phyloP scores from a whole-genome alignment of 768 basidiomycete genomes.

The Piloderma croceum region DNA sequence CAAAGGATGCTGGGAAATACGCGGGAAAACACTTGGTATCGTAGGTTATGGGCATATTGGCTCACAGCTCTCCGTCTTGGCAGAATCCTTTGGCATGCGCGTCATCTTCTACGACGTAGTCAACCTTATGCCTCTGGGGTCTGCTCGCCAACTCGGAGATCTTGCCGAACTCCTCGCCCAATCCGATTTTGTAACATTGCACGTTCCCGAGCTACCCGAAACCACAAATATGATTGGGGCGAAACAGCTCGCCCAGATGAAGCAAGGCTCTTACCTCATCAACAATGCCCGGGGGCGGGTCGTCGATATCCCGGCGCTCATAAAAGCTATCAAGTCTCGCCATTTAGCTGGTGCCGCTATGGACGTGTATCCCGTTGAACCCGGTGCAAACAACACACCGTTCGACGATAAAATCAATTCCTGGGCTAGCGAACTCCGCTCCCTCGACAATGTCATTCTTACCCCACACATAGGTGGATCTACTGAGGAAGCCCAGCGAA shows the following conservation, averaged over 20 bases:
- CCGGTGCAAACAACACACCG: slow-evolving; percentile 81
- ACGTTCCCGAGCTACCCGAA: slow-evolving; percentile 94
- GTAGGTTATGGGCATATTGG: slow-evolving; percentile 99
- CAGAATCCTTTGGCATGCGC: slow-evolving; percentile 92
- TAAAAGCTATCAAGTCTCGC: slow-evolving; percentile 73
- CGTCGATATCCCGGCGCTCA: slow-evolving; percentile 89
- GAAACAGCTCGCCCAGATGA: slow-evolving; percentile 82
- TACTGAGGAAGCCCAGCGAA: slow-evolving; percentile 95
- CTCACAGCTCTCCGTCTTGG: slow-evolving; percentile 91
- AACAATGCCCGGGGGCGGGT: slow-evolving; percentile 97
- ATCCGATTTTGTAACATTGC: slow-evolving; percentile 92
- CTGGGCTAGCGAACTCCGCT: slow-evolving; percentile 74
- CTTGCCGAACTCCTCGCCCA: slow-evolving; percentile 66
- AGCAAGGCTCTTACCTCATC: slow-evolving; percentile 89
- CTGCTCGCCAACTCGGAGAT: slow-evolving; percentile 83
- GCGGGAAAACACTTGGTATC: slow-evolving; percentile 97
- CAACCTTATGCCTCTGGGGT: slow-evolving; percentile 96
- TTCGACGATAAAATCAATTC: slow-evolving; percentile 87
- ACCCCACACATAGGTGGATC: slow-evolving; percentile 99
- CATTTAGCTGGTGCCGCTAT: slow-evolving; percentile 88
- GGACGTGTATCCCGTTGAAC: slow-evolving; percentile 94
- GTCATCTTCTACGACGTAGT: slow-evolving; percentile 94
- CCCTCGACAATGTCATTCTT: slow-evolving; percentile 85
- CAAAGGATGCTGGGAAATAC: slow-evolving; percentile 95
- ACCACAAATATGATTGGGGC: slow-evolving; percentile 90